Conservation (phyloP, 2,329 filamentous ascomycete genomes). For the Talaromyces sp. region DNA sequence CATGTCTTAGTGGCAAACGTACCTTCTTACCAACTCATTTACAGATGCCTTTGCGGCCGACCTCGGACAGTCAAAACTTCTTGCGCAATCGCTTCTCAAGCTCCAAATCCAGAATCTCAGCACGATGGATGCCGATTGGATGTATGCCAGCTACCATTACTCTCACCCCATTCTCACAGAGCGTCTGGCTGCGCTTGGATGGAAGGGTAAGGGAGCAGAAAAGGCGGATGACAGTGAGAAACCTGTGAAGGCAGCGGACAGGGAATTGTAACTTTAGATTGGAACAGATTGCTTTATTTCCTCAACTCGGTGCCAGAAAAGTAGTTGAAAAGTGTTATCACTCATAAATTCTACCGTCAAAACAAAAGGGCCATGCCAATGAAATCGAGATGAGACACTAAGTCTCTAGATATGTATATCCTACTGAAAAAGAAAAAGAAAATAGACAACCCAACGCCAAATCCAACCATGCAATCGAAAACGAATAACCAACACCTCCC, state of each 20-base stretch:
- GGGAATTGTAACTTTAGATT: conserved; percentile 60
- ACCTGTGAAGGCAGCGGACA: conserved; percentile 67
- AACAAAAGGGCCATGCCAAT: background rate
- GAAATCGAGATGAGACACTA: too few species aligned
- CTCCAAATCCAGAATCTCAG: conserved; percentile 97
- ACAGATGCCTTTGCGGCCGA: conserved; percentile 75
- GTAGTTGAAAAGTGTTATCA: background rate
- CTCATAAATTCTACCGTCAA: background rate
- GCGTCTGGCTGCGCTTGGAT: conserved; percentile 83
- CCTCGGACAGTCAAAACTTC: conserved; percentile 77
- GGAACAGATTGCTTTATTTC: background rate
- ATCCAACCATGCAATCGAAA: conserved; percentile 7
- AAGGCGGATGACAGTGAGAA: conserved; percentile 55
- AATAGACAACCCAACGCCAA: conserved; percentile 10
- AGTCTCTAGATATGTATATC: background rate
- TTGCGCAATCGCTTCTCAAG: conserved; percentile 87
- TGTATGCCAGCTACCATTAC: conserved; percentile 98
- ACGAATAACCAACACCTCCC: background rate
- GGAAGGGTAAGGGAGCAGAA: conserved; percentile 60
- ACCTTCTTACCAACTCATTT: conserved; percentile 9
- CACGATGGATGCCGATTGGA: conserved; percentile 97
- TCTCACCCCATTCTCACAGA: conserved; percentile 95
- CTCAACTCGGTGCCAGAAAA: background rate
- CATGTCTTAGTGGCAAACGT: background rate
- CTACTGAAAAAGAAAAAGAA: background rate